Evolutionary conservation across 352 stramenopile species (phyloP).

Genomic region (Globisporangium recalcitrans): DNA sequence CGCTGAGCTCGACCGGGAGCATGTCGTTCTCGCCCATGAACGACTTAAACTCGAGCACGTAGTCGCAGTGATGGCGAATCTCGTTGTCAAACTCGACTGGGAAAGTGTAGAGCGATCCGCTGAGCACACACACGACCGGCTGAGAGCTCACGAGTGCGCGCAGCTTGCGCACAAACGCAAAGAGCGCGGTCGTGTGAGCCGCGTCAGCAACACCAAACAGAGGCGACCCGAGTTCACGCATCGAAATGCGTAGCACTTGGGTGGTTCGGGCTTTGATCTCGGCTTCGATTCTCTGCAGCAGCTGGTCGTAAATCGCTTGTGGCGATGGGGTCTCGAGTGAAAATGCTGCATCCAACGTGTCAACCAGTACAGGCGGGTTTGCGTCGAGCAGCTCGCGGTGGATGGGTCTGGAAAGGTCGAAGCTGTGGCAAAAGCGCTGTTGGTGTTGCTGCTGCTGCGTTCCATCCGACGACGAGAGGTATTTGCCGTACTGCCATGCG

Average conservation of each 20-base stretch:
- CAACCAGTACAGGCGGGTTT: constrained; percentile 33
- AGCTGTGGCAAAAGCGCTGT: constrained; percentile 67
- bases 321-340: not conserved
- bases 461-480: constrained; percentile 19
- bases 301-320: constrained; percentile 21
- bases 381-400: constrained; percentile 38
- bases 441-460: constrained; percentile 1
- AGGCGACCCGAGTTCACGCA: constrained; percentile 42
- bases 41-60: constrained; percentile 51
- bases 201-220: constrained; percentile 26
- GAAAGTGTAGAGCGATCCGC: constrained; percentile 21
- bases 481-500: constrained; percentile 78
- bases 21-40: constrained; percentile 56
- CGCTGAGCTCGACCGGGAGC: constrained; percentile 48
- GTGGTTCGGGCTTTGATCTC: constrained; percentile 9
- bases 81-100: constrained; percentile 35
- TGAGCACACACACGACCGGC: constrained; percentile 27
- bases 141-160: constrained; percentile 20
- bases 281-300: constrained; percentile 25
- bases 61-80: constrained; percentile 47
- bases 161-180: constrained; percentile 32
- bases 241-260: constrained; percentile 38
- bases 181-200: constrained; percentile 38
- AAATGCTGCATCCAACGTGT: constrained; percentile 12
- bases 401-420: constrained; percentile 60